phyloP scores from a whole-genome alignment of 768 basidiomycete genomes.

The Trametes cubensis region DNA sequence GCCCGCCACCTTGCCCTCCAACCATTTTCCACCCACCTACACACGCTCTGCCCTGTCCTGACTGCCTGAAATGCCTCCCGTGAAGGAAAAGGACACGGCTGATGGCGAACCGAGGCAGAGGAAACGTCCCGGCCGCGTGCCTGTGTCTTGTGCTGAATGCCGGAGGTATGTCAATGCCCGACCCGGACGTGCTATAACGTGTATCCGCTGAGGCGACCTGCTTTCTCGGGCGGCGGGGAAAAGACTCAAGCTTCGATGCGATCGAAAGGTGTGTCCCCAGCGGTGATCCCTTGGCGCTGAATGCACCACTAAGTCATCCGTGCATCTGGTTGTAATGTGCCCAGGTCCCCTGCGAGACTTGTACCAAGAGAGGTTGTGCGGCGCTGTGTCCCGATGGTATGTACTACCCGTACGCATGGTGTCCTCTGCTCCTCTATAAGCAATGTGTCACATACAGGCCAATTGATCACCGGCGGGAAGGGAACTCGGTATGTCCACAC shows the following conservation, averaged over 20 bases:
- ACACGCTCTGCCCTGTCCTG: neutral
- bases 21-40: too few species aligned
- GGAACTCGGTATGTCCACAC: slow-evolving; percentile 50
- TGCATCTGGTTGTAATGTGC: neutral
- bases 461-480: slow-evolving; percentile 54
- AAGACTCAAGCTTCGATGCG: slow-evolving; percentile 40
- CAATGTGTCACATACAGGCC: slow-evolving; percentile 41
- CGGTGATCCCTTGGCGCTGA: neutral
- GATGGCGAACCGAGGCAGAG: slow-evolving; percentile 38
- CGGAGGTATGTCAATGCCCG: slow-evolving; percentile 33
- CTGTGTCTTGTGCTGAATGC: slow-evolving; percentile 42
- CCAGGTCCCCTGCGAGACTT: slow-evolving; percentile 79
- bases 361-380: slow-evolving; percentile 72
- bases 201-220: neutral
- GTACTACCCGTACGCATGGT: too few species aligned
- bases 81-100: slow-evolving; percentile 21
- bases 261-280: slow-evolving; percentile 32
- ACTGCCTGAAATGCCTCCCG: slow-evolving; percentile 12
- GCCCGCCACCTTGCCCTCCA: neutral
- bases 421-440: too few species aligned
- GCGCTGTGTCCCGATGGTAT: slow-evolving; percentile 78
- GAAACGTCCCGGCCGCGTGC: slow-evolving; percentile 52
- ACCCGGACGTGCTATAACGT: neutral
- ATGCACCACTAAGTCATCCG: neutral
- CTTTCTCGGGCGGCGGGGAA: neutral